A percentile compares a stretch with the other conserved stretches of the same genome.
These are phyloP conservation scores for Tephrocybe sp. DNA, from an alignment of 768 basidiomycete genomes.

Conservation along the genomic window DNA sequence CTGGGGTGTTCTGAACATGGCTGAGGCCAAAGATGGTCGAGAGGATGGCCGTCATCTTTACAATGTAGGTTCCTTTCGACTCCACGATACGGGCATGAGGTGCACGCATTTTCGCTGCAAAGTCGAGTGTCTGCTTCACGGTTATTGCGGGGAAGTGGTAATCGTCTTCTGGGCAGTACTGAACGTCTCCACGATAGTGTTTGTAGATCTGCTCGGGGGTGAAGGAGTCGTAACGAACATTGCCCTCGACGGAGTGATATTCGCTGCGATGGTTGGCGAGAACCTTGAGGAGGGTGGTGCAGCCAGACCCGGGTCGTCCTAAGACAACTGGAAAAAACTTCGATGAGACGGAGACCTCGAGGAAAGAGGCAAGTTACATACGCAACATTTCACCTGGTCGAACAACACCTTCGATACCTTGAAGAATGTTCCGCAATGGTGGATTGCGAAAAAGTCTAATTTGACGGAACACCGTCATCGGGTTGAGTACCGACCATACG, in stretches of 20 bases:
- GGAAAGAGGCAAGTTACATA: conserved; percentile 32
- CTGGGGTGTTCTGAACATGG: conserved; percentile 66
- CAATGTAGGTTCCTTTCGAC: conserved; percentile 41
- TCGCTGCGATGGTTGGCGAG: conserved; percentile 74
- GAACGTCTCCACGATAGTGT: conserved; percentile 75
- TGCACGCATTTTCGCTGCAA: conserved; percentile 66
- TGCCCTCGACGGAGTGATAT: conserved; percentile 65
- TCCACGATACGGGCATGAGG: conserved; percentile 52
- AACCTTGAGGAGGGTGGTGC: conserved; percentile 78
- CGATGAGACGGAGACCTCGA: neutral
- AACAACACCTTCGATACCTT: conserved; percentile 61
- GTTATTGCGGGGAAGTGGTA: conserved; percentile 83
- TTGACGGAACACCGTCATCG: conserved; percentile 37
- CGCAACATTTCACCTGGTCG: conserved; percentile 77
- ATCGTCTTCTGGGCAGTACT: conserved; percentile 83
- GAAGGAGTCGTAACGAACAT: conserved; percentile 76
- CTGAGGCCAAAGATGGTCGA: conserved; percentile 73
- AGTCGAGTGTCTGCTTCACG: conserved; percentile 70
- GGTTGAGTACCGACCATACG: conserved; percentile 62
- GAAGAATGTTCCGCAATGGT: conserved; percentile 58
- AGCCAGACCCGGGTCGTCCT: conserved; percentile 83
- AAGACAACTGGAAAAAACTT: conserved; percentile 62
- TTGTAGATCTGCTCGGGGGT: conserved; percentile 58
- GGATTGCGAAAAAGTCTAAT: conserved; percentile 55
- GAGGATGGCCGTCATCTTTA: conserved; percentile 51